phyloP scores from a whole-genome alignment of 495 filamentous ascomycete species.

The Penicillium coprophilum region DNA sequence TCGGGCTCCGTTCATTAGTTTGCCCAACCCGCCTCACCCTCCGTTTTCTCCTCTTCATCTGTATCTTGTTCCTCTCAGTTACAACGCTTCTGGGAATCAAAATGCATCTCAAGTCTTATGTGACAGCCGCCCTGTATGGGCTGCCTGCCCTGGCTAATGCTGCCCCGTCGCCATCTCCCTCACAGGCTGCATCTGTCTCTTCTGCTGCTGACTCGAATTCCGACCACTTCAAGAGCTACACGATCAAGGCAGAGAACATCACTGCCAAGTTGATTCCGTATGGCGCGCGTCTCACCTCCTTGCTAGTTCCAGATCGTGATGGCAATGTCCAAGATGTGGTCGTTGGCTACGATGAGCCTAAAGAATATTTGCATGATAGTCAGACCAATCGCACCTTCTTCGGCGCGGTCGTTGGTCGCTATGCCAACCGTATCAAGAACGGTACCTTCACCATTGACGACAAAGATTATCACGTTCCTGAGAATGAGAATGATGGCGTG shows the following conservation, averaged over 20 bases:
- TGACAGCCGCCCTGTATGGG: slow-evolving; percentile 38
- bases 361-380: slow-evolving; percentile 62
- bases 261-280: slow-evolving; percentile 74
- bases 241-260: slow-evolving; percentile 70
- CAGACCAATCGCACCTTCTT: slow-evolving; percentile 72
- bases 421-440: slow-evolving; percentile 88
- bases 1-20: slow-evolving; percentile 33
- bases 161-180: slow-evolving; percentile 17
- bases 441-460: slow-evolving; percentile 73
- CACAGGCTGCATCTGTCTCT: slow-evolving; percentile 9
- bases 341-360: slow-evolving; percentile 77
- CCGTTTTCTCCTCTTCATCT: slow-evolving; percentile 33
- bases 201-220: slow-evolving; percentile 8
- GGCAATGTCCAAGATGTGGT: slow-evolving; percentile 67
- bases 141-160: slow-evolving; percentile 34
- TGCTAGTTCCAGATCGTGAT: slow-evolving; percentile 69
- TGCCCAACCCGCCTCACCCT: slow-evolving; percentile 34
- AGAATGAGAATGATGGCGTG: slow-evolving; percentile 69
- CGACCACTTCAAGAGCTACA: slow-evolving; percentile 61
- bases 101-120: slow-evolving; percentile 44
- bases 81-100: slow-evolving; percentile 32
- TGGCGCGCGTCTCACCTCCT: slow-evolving; percentile 72
- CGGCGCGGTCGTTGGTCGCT: slow-evolving; percentile 74
- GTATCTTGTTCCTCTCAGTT: slow-evolving; percentile 34
- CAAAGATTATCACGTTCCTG: slow-evolving; percentile 57